Percentiles rank a stretch among this genome's conserved stretches.
phyloP scores from a whole-genome alignment of 164 flowering plant species.

The Cinnamomum micranthum region DNA sequence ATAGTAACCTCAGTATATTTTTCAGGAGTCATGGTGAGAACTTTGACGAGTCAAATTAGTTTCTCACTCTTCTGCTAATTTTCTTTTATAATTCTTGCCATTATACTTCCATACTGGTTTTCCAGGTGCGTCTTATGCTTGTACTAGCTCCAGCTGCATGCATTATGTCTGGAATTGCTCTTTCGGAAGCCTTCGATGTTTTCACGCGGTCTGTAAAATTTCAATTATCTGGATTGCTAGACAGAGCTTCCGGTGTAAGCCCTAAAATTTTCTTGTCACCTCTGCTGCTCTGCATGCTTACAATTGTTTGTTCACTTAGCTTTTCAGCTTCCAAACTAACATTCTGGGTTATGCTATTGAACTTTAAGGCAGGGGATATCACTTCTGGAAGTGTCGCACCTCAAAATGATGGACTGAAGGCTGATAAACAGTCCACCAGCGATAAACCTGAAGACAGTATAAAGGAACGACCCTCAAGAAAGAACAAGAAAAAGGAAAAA shows the following conservation, averaged over 20 bases:
- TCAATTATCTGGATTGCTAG: constrained; percentile 44
- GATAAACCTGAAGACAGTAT: constrained; percentile 54
- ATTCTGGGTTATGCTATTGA: constrained; percentile 17
- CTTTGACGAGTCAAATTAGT: constrained; percentile 1
- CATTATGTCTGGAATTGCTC: constrained; percentile 96
- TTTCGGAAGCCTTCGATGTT: constrained; percentile 88
- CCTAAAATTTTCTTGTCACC: constrained; percentile 2
- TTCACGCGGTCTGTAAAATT: constrained; percentile 84
- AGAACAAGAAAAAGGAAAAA: constrained; percentile 77
- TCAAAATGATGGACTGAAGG: constrained; percentile 45
- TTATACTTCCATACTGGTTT: constrained; percentile 12
- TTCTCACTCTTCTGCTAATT: not conserved
- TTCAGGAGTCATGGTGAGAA: constrained; percentile 95
- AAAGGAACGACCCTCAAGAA: constrained; percentile 70
- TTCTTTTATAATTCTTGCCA: not conserved
- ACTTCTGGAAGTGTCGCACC: constrained; percentile 26
- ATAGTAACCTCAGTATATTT: constrained; percentile 94
- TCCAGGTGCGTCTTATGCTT: constrained; percentile 96
- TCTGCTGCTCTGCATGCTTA: constrained; percentile 1
- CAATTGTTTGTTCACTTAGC: not conserved
- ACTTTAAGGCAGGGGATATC: constrained; percentile 65
- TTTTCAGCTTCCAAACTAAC: constrained; percentile 15
- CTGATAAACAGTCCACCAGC: constrained; percentile 16
- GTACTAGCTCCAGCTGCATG: constrained; percentile 99
- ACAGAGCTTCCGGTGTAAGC: constrained; percentile 46